Conservation (phyloP, 768 basidiomycete species). For the Hortiboletus flavorubellus region DNA sequence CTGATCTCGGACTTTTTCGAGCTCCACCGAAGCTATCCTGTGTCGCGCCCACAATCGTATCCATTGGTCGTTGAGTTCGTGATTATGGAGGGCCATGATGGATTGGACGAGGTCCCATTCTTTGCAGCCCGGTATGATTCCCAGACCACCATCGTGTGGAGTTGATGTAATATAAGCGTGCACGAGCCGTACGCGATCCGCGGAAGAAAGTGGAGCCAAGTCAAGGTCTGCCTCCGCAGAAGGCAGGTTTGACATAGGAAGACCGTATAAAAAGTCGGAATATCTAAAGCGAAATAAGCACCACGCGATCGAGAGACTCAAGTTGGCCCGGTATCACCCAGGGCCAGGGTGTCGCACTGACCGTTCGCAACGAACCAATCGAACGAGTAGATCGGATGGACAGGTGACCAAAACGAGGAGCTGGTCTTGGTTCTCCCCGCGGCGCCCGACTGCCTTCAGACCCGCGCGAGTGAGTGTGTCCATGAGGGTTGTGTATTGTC, state of each 20-base stretch:
- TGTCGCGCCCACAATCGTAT: slow-evolving; percentile 69
- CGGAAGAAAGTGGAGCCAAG: slow-evolving; percentile 51
- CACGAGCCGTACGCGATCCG: slow-evolving; percentile 80
- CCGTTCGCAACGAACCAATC: slow-evolving; percentile 73
- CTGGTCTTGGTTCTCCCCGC: slow-evolving; percentile 74
- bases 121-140: slow-evolving; percentile 65
- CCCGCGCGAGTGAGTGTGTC: slow-evolving; percentile 59
- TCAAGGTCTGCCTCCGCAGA: slow-evolving; percentile 41
- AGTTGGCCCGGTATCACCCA: not conserved
- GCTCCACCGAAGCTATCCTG: slow-evolving; percentile 58
- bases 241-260: slow-evolving; percentile 54
- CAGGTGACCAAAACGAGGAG: slow-evolving; percentile 75
- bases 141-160: slow-evolving; percentile 76
- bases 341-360: slow-evolving; percentile 34
- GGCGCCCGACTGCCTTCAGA: slow-evolving; percentile 66
- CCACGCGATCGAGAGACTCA: not conserved
- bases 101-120: slow-evolving; percentile 82
- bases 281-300: slow-evolving; percentile 39
- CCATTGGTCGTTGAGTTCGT: slow-evolving; percentile 77
- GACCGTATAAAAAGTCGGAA: slow-evolving; percentile 72
- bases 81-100: slow-evolving; percentile 83
- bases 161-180: slow-evolving; percentile 69
- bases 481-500: slow-evolving; percentile 66
- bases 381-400: slow-evolving; percentile 54
- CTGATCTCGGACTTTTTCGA: slow-evolving; percentile 71